Base-by-base conservation (phyloP, 2,329 filamentous ascomycete genomes). In the Exophiala sp. region DNA sequence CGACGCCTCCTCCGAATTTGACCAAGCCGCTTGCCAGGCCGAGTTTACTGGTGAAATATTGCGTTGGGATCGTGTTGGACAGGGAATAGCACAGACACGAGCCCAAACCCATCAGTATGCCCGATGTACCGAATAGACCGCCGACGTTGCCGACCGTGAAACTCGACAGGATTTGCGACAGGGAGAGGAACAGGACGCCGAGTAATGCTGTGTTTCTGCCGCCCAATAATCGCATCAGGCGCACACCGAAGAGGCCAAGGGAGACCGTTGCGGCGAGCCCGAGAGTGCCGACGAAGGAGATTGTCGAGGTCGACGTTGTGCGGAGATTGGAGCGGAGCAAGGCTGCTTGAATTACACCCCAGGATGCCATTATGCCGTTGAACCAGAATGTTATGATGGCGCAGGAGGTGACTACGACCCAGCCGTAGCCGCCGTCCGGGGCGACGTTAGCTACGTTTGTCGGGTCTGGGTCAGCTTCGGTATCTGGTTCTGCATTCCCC, bases 271-370 rank as follows among this genome's bases (percentile, higher is more conserved):
- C 72, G 0, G 78, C 74, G 1, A 77, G 69, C 7, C 74, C 71
- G 10, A 85, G 62, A 0, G 77, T 80, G 1, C 82, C 82, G 2
- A 85, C 78, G 57, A 84, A 86, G 1, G 80, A 77, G 18, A 86
- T 69, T 1, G 78, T 81, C 0, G 77, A 77, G 0, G 80, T 71
- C 0, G 73, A 72, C 1, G 83, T 67, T 0, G 71, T 70, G 10
- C 29, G 10, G 20, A 65, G 65, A 8, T 75, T 68, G 33, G 76
- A 67, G 2, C 83, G 75, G 18, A 61, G 40, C 1, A 86, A 72
- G 0, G 76, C 81, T 3, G 74, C 73, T 66, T 86, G 83, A 43
- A 85, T 69, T 0, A 86, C 75, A 20, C 82, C 83, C 81, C 82
- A 86, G 58, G 74, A 75, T 62, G 82, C 83, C 6, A 74, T 74